phyloP scores from a whole-genome alignment of 371 early-diverging fungal genomes.

The Blakeslea trispora region DNA sequence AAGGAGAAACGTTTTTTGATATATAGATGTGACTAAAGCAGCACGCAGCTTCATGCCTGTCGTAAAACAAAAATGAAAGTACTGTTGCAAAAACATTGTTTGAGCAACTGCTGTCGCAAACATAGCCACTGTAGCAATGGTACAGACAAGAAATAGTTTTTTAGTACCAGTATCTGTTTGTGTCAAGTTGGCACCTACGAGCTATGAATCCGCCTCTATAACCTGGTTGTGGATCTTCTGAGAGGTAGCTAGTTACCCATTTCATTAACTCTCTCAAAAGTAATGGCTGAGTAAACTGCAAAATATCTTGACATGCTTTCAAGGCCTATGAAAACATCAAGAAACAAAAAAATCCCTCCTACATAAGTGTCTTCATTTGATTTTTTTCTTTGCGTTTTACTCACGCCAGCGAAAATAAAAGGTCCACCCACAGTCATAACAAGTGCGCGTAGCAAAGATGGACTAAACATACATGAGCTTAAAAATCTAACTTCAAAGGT shows the following conservation, averaged over 20 bases:
- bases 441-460: conserved; percentile 68
- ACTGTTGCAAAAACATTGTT: conserved; percentile 80
- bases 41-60: conserved; percentile 75
- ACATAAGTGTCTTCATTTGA: neutral
- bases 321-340: conserved; percentile 33
- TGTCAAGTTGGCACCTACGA: conserved; percentile 7
- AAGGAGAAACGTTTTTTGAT: conserved; percentile 73
- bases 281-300: conserved; percentile 76
- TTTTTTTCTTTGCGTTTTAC: neutral
- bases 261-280: conserved; percentile 67
- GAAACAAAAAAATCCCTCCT: no score
- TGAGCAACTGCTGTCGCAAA: conserved; percentile 70
- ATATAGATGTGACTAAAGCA: conserved; percentile 81
- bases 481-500: neutral
- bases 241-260: conserved; percentile 56
- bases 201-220: conserved; percentile 60
- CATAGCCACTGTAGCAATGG: conserved; percentile 52
- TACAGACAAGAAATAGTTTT: neutral
- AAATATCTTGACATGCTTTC: conserved; percentile 72
- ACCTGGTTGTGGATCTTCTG: conserved; percentile 47
- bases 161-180: neutral
- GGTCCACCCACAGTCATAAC: conserved; percentile 62
- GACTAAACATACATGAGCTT: conserved; percentile 19
- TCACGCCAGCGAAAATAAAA: conserved; percentile 55
- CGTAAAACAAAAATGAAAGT: conserved; percentile 70